Base-by-base conservation (phyloP, 352 stramenopile species). In the Phytophthora pinifolia region DNA sequence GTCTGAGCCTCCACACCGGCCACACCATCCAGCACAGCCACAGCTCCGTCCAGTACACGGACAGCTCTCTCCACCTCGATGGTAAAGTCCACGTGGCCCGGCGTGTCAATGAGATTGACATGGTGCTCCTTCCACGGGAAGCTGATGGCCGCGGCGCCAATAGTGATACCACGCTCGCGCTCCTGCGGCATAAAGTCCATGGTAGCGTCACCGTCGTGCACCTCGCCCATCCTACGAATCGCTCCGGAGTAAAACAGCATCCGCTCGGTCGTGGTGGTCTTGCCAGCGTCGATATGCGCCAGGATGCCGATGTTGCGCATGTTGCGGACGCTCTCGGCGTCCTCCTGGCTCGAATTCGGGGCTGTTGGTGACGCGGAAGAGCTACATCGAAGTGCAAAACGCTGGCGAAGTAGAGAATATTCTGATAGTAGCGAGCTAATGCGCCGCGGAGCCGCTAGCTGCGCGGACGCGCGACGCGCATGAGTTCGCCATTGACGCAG, bases 251-350 rank as follows among this genome's bases (percentile, higher is more conserved):
- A 99, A 74, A 96, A 99, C 13, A 99, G 86, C 79, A 99, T 99
- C 58, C 96, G 88, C 74, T 99, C 97, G 14, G 96, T 99, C 10
- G 95, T 99, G 22, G 97, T 99, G 8, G 97, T 99, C 80, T 99
- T 99, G 14, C 96, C 97, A 7, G 96, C 96, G 73, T 99, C 97
- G 60, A 99, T 99, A 77, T 99, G 97, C 22, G 97, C 97, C 72
- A 99, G 93, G 69, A 99, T 99, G 58, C 97, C 96, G 67, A 99
- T 98, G 78, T 99, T 99, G 52, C 97, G 89, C 74, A 96, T 85
- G 39, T 6, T 31, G 10, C 54, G 51, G 9, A 74, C 43, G 43
- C 39, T 51, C 25, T 47, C 54, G 33, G 38, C 53, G 15, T 62
- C 49, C 34, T 62, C 52, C 51, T 64, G 60, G 22, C 20, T 35